Evolutionary conservation across 2,329 filamentous ascomycete species (phyloP).

Genomic region (Ophiostoma montium): DNA sequence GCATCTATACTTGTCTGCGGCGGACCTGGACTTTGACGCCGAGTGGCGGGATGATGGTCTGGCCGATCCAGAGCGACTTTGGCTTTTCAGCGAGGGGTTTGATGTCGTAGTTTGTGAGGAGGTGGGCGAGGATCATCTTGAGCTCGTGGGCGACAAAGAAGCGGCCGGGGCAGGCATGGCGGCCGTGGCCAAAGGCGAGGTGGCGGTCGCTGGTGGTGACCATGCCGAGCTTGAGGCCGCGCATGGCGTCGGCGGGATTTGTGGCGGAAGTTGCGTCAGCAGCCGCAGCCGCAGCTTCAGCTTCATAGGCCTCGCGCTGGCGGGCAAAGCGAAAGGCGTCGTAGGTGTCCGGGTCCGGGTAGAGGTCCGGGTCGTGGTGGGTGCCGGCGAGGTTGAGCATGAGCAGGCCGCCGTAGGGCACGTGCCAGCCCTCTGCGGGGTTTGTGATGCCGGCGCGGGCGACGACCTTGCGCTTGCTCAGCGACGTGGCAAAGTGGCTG

Average conservation of each 20-base stretch:
- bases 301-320: slow-evolving; percentile 25
- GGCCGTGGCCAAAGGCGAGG: slow-evolving; percentile 42
- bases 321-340: slow-evolving; percentile 36
- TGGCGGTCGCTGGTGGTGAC: slow-evolving; percentile 37
- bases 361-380: slow-evolving; percentile 33
- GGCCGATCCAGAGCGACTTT: slow-evolving; percentile 29
- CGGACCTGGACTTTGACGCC: slow-evolving; percentile 20
- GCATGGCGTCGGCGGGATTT: slow-evolving; percentile 20
- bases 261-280: slow-evolving; percentile 4
- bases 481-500: slow-evolving; percentile 31
- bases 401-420: slow-evolving; percentile 29
- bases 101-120: slow-evolving; percentile 39
- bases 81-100: slow-evolving; percentile 26
- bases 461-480: slow-evolving; percentile 33
- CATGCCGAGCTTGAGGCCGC: slow-evolving; percentile 31
- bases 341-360: slow-evolving; percentile 27
- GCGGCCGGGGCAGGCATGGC: slow-evolving; percentile 39
- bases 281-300: slow-evolving; percentile 12
- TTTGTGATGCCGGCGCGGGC: slow-evolving; percentile 23
- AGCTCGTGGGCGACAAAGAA: slow-evolving; percentile 43
- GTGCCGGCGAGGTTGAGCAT: slow-evolving; percentile 29
- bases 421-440: slow-evolving; percentile 28
- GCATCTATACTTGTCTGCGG: neutral
- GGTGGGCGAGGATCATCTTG: slow-evolving; percentile 37
- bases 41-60: slow-evolving; percentile 26